Evolutionary conservation across 75 land plant genomes (phyloP).

Genomic region (Pinus tabuliformis): DNA sequence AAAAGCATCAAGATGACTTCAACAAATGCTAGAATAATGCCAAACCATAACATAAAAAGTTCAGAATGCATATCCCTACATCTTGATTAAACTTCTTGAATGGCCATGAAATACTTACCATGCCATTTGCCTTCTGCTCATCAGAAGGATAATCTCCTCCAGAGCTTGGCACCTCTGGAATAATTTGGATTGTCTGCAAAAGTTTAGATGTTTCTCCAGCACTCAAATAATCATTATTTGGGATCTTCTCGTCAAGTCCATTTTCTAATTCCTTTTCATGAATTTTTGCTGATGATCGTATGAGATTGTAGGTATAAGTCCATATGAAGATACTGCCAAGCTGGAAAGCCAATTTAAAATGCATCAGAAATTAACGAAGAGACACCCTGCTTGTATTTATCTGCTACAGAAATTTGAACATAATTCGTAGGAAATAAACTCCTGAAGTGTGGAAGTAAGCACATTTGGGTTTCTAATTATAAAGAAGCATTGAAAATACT

Average conservation of each 20-base stretch:
- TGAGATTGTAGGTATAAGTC: conserved; percentile 53
- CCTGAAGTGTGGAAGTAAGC: too few relatives aligned
- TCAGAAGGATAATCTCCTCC: not conserved
- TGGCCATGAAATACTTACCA: not conserved
- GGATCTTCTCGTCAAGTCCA: not conserved
- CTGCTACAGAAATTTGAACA: too few relatives aligned
- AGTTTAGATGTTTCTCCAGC: not conserved
- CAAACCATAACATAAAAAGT: not conserved
- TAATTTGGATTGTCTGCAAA: not conserved
- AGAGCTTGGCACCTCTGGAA: not conserved
- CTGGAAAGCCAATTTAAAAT: conserved; percentile 25
- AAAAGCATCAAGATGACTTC: too few relatives aligned
- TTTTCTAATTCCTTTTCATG: conserved; percentile 1
- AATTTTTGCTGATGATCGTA: conserved; percentile 1
- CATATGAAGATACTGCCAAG: conserved; percentile 75
- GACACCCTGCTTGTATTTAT: too few relatives aligned
- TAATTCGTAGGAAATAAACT: too few relatives aligned
- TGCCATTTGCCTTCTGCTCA: not conserved
- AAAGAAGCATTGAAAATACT: not conserved
- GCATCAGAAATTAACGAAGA: too few relatives aligned
- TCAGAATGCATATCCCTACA: not conserved
- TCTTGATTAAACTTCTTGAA: not conserved
- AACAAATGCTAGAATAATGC: too few relatives aligned
- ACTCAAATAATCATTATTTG: conserved; percentile 1
- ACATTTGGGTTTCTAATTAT: not conserved